phyloP scores from a whole-genome alignment of 2,329 filamentous ascomycete species.

The Talaromyces sp. region DNA sequence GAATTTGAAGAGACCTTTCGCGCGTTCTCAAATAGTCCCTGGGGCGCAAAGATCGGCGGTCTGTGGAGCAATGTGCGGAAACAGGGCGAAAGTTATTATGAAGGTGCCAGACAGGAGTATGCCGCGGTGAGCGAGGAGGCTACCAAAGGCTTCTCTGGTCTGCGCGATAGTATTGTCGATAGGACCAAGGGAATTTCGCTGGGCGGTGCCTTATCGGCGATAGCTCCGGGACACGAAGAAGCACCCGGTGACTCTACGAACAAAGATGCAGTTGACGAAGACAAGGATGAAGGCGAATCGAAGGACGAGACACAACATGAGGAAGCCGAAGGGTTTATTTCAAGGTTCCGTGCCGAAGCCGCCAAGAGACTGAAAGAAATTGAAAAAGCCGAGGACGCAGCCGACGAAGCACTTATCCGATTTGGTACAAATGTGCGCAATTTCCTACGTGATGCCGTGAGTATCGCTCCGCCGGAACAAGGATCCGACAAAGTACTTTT shows the following conservation, averaged over 20 bases:
- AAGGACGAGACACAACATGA: slow-evolving; percentile 7
- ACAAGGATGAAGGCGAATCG: slow-evolving; percentile 25
- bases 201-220: slow-evolving; percentile 36
- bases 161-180: slow-evolving; percentile 65
- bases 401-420: slow-evolving; percentile 87
- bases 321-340: slow-evolving; percentile 63
- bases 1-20: slow-evolving; percentile 96
- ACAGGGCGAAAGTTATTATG: slow-evolving; percentile 86
- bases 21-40: slow-evolving; percentile 84
- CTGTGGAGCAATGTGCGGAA: slow-evolving; percentile 91
- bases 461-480: slow-evolving; percentile 68
- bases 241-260: slow-evolving; percentile 28
- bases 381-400: slow-evolving; percentile 88
- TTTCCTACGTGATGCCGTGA: slow-evolving; percentile 87
- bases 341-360: slow-evolving; percentile 72
- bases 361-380: slow-evolving; percentile 82
- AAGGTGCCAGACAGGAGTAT: slow-evolving; percentile 79
- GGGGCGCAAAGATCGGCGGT: slow-evolving; percentile 84
- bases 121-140: slow-evolving; percentile 76
- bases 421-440: slow-evolving; percentile 87
- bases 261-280: slow-evolving; percentile 24
- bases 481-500: slow-evolving; percentile 67
- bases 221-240: slow-evolving; percentile 23
- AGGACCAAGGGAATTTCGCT: slow-evolving; percentile 73
- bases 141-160: slow-evolving; percentile 70